Evolutionary conservation across 2,329 filamentous ascomycete species (phyloP).

Genomic region (Ceratocystiopsis minuta): DNA sequence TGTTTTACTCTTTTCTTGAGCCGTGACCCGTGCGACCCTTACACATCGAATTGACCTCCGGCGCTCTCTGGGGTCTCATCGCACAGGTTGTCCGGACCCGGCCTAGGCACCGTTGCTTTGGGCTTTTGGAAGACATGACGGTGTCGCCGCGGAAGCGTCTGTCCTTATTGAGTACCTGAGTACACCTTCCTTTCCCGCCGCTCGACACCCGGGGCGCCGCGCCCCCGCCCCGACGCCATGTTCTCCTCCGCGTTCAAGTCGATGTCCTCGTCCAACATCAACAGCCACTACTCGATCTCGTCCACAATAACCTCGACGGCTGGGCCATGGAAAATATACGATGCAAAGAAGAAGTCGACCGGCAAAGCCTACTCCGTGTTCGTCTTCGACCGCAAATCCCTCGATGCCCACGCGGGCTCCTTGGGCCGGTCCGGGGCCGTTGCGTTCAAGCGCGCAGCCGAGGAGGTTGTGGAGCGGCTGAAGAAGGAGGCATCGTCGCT

Average conservation of each 20-base stretch:
- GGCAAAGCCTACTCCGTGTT: constrained; percentile 82
- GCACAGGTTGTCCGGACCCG: no score
- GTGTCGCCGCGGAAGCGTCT: no score
- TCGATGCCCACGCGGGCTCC: constrained; percentile 49
- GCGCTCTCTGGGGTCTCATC: no score
- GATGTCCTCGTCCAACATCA: constrained; percentile 78
- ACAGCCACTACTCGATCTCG: constrained; percentile 73
- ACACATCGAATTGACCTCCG: no score
- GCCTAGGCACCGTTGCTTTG: no score
- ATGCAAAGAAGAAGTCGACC: constrained; percentile 91
- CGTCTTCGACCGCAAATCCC: constrained; percentile 75
- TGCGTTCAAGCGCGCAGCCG: constrained; percentile 60
- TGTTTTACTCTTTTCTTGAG: no score
- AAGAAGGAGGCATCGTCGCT: constrained; percentile 84
- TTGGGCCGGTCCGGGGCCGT: constrained; percentile 45
- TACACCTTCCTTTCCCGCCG: background rate
- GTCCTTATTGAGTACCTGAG: no score
- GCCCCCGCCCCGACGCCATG: constrained; percentile 36
- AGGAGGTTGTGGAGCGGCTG: constrained; percentile 78
- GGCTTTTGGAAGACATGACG: no score
- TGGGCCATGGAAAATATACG: constrained; percentile 93
- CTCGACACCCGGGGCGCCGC: background rate
- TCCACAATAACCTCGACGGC: constrained; percentile 58
- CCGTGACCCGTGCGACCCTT: no score
- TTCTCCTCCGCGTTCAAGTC: constrained; percentile 89